These are phyloP conservation scores for Amorphotheca resinae DNA, from an alignment of 495 filamentous ascomycete species.

Conservation along the genomic window DNA sequence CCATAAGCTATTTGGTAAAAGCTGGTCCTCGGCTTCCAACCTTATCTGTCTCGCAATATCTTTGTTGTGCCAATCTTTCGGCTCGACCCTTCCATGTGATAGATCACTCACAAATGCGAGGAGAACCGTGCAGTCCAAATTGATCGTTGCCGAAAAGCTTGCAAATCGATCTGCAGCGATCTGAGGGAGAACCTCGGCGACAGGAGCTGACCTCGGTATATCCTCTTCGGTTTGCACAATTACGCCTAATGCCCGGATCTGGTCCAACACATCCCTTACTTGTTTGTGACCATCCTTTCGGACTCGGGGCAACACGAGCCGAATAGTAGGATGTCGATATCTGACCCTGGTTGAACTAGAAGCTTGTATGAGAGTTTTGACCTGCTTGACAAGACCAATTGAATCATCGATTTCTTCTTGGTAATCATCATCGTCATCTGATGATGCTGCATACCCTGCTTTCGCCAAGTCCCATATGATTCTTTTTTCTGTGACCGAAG, in stretches of 20 bases:
- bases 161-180: slow-evolving; percentile 44
- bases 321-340: slow-evolving; percentile 45
- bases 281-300: slow-evolving; percentile 28
- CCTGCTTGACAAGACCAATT: slow-evolving; percentile 43
- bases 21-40: slow-evolving; percentile 44
- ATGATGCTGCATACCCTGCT: slow-evolving; percentile 35
- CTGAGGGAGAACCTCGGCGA: slow-evolving; percentile 25
- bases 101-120: slow-evolving; percentile 62
- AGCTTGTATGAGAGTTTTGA: slow-evolving; percentile 39
- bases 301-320: slow-evolving; percentile 41
- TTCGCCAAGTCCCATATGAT: slow-evolving; percentile 48
- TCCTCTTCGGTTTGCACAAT: slow-evolving; percentile 29
- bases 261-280: slow-evolving; percentile 43
- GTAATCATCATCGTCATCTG: slow-evolving; percentile 1
- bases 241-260: slow-evolving; percentile 44
- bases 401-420: slow-evolving; percentile 25
- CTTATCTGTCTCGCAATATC: slow-evolving; percentile 52
- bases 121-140: slow-evolving; percentile 65
- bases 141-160: slow-evolving; percentile 44
- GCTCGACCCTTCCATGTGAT: slow-evolving; percentile 41
- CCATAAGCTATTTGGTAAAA: slow-evolving; percentile 50
- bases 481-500: slow-evolving; percentile 41
- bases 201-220: slow-evolving; percentile 12
- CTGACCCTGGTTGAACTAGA: slow-evolving; percentile 39
- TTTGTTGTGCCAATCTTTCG: slow-evolving; percentile 35